These are phyloP conservation scores for Phytophthora agathidicida DNA, from an alignment of 352 stramenopile species.

Conservation along the genomic window DNA sequence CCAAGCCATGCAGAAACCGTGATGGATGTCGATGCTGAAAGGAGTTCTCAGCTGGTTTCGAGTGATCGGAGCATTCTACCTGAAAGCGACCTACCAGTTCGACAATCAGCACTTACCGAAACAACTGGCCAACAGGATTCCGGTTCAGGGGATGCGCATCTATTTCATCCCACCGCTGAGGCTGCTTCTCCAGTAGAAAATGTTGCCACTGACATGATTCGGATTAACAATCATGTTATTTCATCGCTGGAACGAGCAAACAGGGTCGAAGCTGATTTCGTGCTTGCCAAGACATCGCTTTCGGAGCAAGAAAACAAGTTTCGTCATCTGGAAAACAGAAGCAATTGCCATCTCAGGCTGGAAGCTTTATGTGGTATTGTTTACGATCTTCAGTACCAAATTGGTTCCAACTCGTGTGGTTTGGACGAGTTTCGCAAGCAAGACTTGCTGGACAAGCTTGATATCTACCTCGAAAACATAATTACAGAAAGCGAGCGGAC, in stretches of 20 bases:
- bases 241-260: slow-evolving; percentile 35
- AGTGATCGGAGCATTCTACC: neutral
- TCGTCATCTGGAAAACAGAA: slow-evolving; percentile 23
- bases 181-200: neutral
- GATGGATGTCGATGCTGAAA: neutral
- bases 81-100: neutral
- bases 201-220: slow-evolving; percentile 26
- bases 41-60: neutral
- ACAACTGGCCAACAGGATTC: neutral
- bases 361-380: slow-evolving; percentile 30
- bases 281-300: slow-evolving; percentile 20
- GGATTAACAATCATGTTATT: slow-evolving; percentile 43
- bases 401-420: slow-evolving; percentile 29
- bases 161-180: neutral
- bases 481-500: slow-evolving; percentile 12
- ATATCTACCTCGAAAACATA: slow-evolving; percentile 28
- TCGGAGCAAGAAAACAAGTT: slow-evolving; percentile 36
- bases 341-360: slow-evolving; percentile 26
- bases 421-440: slow-evolving; percentile 26
- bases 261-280: slow-evolving; percentile 26
- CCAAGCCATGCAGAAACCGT: neutral
- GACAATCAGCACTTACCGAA: neutral
- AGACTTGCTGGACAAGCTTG: slow-evolving; percentile 38
- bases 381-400: slow-evolving; percentile 42
- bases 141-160: neutral